Percentiles rank a stretch among this genome's conserved stretches.
phyloP scores from a whole-genome alignment of 1,139 yeast species.

The Nakaseomyces kungkrabaensis region DNA sequence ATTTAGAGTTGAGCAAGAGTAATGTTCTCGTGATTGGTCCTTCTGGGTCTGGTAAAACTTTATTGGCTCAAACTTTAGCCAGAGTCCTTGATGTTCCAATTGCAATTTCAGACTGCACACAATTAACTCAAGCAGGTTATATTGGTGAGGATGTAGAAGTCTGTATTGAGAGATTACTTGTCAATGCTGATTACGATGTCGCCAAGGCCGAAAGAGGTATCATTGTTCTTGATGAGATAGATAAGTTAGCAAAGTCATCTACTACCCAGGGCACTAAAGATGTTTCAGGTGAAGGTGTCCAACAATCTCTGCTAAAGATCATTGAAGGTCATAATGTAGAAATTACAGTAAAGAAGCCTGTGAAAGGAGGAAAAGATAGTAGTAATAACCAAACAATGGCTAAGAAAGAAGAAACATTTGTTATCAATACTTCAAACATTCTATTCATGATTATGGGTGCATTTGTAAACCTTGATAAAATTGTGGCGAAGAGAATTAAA shows the following conservation, averaged over 20 bases:
- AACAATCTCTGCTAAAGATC: slow-evolving; percentile 42
- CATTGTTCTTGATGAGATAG: slow-evolving; percentile 45
- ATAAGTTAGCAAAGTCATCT: slow-evolving; percentile 40
- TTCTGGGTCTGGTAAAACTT: slow-evolving; percentile 47
- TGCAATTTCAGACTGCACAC: slow-evolving; percentile 46
- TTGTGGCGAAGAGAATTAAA: slow-evolving; percentile 33
- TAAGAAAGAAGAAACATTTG: slow-evolving; percentile 33
- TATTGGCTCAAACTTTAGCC: slow-evolving; percentile 44
- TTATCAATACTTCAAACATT: slow-evolving; percentile 42
- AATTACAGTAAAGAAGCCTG: slow-evolving; percentile 35
- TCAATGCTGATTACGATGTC: slow-evolving; percentile 39
- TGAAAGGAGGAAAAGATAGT: slow-evolving; percentile 28
- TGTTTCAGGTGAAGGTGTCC: slow-evolving; percentile 51
- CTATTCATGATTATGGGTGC: slow-evolving; percentile 48
- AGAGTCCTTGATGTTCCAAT: slow-evolving; percentile 41
- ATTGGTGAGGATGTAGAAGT: slow-evolving; percentile 49
- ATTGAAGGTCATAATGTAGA: slow-evolving; percentile 44
- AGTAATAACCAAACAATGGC: slow-evolving; percentile 28
- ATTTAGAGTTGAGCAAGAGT: slow-evolving; percentile 39
- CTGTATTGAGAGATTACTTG: slow-evolving; percentile 40
- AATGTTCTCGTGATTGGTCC: slow-evolving; percentile 46
- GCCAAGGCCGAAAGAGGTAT: slow-evolving; percentile 43
- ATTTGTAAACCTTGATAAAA: slow-evolving; percentile 42
- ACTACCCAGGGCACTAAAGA: slow-evolving; percentile 39
- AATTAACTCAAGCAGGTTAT: slow-evolving; percentile 49